A percentile compares a stretch with the other conserved stretches of the same genome.
Conservation (phyloP, 345 rosid genomes). For the Cochlearia excelsa region DNA sequence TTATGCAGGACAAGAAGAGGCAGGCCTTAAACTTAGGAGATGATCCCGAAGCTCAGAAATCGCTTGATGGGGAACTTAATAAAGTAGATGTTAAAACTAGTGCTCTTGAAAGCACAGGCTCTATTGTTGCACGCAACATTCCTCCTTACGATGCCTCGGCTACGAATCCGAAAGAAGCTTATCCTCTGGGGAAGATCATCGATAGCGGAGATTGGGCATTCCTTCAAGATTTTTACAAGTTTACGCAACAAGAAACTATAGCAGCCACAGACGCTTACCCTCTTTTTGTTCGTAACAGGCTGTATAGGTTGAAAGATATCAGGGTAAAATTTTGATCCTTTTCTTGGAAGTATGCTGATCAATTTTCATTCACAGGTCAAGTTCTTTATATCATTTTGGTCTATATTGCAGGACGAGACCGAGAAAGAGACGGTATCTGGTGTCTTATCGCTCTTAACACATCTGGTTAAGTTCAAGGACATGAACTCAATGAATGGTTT, state of each 20-base stretch:
- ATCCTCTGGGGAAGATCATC: slow-evolving; percentile 76
- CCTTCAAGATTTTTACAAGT: slow-evolving; percentile 54
- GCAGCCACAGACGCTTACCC: slow-evolving; percentile 47
- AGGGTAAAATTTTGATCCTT: slow-evolving; percentile 44
- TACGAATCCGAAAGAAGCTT: slow-evolving; percentile 52
- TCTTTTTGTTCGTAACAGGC: slow-evolving; percentile 65
- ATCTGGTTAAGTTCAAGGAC: slow-evolving; percentile 81
- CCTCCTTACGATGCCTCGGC: slow-evolving; percentile 68
- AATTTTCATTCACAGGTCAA: background rate
- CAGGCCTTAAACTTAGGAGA: slow-evolving; percentile 44
- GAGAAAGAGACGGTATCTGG: slow-evolving; percentile 47
- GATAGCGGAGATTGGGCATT: slow-evolving; percentile 60
- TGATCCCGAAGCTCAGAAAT: slow-evolving; percentile 48
- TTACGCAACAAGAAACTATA: slow-evolving; percentile 37
- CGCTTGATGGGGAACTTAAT: slow-evolving; percentile 46
- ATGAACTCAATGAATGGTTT: slow-evolving; percentile 47
- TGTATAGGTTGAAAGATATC: slow-evolving; percentile 45
- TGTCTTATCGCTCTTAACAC: slow-evolving; percentile 56
- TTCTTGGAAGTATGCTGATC: slow-evolving; percentile 12
- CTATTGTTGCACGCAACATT: slow-evolving; percentile 54
- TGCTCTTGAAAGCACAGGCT: slow-evolving; percentile 51
- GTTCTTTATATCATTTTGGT: slow-evolving; percentile 2
- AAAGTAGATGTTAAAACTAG: slow-evolving; percentile 45
- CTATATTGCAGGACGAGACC: slow-evolving; percentile 45
- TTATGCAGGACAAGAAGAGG: slow-evolving; percentile 52